phyloP scores from a whole-genome alignment of 371 early-diverging fungal species.

The Mortierella sp. region DNA sequence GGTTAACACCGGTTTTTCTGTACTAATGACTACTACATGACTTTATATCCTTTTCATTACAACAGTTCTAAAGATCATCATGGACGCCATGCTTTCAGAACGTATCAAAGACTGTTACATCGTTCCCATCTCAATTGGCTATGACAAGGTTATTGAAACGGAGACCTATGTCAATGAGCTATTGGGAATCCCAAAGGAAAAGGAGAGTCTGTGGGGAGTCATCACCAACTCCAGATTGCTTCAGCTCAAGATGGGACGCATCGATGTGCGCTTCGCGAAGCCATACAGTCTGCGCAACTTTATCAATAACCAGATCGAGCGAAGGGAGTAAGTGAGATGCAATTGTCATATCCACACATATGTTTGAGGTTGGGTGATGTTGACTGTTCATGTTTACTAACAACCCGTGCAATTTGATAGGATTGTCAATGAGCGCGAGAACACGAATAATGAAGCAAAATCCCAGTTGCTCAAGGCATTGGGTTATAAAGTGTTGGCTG shows the following conservation, averaged over 20 bases:
- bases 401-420: constrained; percentile 9
- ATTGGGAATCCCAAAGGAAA: constrained; percentile 85
- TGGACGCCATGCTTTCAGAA: constrained; percentile 75
- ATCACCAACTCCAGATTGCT: constrained; percentile 66
- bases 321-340: constrained; percentile 58
- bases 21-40: not conserved
- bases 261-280: constrained; percentile 81
- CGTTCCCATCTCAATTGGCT: constrained; percentile 88
- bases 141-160: constrained; percentile 91
- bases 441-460: constrained; percentile 23
- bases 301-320: constrained; percentile 66
- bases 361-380: too few species aligned
- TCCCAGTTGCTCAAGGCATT: constrained; percentile 45
- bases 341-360: too few species aligned
- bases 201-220: constrained; percentile 79
- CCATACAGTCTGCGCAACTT: constrained; percentile 79
- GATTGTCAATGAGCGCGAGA: constrained; percentile 30
- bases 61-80: constrained; percentile 77
- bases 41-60: not conserved
- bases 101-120: constrained; percentile 76
- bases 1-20: not conserved
- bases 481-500: constrained; percentile 69
- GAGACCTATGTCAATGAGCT: constrained; percentile 83
- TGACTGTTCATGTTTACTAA: too few species aligned
- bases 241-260: constrained; percentile 84